Conservation (phyloP, 192 early-diverging fungal genomes). For the Coemansia sp. region DNA sequence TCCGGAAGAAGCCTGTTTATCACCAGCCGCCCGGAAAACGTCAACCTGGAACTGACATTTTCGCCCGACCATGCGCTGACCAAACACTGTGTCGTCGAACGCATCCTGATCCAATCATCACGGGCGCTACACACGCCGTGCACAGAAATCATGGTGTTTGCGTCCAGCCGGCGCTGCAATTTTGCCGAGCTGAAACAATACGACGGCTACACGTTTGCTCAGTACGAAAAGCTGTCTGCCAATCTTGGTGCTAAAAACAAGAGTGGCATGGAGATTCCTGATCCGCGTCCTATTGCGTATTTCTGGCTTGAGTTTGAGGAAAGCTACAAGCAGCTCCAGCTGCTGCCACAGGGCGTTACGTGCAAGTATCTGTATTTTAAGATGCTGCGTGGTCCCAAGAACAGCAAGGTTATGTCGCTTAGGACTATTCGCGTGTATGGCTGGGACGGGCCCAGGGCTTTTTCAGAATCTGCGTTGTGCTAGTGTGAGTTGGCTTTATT, state of each 20-base stretch:
- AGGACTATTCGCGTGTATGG: conserved; percentile 35
- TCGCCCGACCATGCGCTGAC: background rate
- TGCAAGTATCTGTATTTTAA: conserved; percentile 51
- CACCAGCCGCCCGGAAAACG: conserved; percentile 27
- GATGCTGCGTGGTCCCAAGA: conserved; percentile 28
- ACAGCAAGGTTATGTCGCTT: conserved; percentile 24
- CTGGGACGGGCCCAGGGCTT: conserved; percentile 38
- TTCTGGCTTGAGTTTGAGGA: conserved; percentile 50
- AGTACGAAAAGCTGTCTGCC: conserved; percentile 40
- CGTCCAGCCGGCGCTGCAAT: conserved; percentile 30
- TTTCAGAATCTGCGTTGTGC: conserved; percentile 36
- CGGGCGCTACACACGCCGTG: conserved; percentile 33
- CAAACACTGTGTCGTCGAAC: conserved; percentile 34
- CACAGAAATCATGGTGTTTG: conserved; percentile 52
- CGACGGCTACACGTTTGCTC: conserved; percentile 47
- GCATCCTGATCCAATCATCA: conserved; percentile 32
- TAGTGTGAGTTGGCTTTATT: no score
- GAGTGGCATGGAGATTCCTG: background rate
- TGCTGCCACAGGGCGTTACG: conserved; percentile 36
- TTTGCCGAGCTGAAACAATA: conserved; percentile 37
- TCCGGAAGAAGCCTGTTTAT: conserved; percentile 18
- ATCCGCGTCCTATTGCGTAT: conserved; percentile 52
- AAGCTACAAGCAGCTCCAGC: conserved; percentile 40
- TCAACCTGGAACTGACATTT: conserved; percentile 40
- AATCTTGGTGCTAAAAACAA: background rate